Evolutionary conservation across 371 early-diverging fungal genomes (phyloP).

Genomic region (Mucor irregularis): DNA sequence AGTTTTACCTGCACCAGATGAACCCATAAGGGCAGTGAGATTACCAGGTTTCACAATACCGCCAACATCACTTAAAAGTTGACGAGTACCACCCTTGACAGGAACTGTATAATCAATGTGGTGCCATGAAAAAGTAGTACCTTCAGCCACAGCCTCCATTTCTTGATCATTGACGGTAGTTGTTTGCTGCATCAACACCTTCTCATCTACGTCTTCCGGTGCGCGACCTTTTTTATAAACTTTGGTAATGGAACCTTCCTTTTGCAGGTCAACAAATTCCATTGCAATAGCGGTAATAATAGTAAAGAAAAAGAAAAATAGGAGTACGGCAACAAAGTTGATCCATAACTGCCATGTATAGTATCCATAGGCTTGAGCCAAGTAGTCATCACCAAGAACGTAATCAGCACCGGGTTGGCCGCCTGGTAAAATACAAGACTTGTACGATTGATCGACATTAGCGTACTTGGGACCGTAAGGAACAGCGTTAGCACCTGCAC

Average conservation of each 20-base stretch:
- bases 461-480: conserved; percentile 43
- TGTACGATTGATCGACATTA: conserved; percentile 34
- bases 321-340: conserved; percentile 52
- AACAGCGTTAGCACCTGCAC: conserved; percentile 37
- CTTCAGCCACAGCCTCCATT: conserved; percentile 39
- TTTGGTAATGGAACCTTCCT: conserved; percentile 53
- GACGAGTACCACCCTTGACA: conserved; percentile 52
- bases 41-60: conserved; percentile 60
- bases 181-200: conserved; percentile 19
- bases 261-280: conserved; percentile 51
- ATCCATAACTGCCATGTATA: conserved; percentile 49
- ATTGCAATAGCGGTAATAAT: conserved; percentile 47
- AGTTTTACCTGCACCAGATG: conserved; percentile 89
- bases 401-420: conserved; percentile 39
- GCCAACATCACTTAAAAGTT: conserved; percentile 51
- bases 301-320: conserved; percentile 56
- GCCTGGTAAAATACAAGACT: conserved; percentile 54
- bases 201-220: conserved; percentile 19
- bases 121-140: conserved; percentile 60
- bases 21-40: conserved; percentile 83
- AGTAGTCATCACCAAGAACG: conserved; percentile 55
- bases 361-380: conserved; percentile 34
- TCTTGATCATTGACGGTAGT: conserved; percentile 22
- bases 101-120: conserved; percentile 59
- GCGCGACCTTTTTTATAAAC: conserved; percentile 48